Conservation (phyloP, 1,139 yeast species). For the Saccharomyces hybrid region DNA sequence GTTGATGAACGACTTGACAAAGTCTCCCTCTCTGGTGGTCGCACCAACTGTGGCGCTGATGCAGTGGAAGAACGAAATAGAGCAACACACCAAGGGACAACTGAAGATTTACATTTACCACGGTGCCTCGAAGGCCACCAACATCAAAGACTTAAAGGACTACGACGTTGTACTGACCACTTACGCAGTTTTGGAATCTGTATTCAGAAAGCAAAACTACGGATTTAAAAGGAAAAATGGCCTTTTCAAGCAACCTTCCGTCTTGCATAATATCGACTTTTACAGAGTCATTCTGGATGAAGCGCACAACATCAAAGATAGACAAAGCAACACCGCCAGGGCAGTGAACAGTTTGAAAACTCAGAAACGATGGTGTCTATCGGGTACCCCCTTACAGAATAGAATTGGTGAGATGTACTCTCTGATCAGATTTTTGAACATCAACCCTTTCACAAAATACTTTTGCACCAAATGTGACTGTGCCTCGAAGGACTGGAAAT, state of each 20-base stretch:
- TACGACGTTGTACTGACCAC: constrained; percentile 86
- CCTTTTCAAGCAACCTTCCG: constrained; percentile 64
- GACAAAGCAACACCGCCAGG: constrained; percentile 86
- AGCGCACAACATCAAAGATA: constrained; percentile 93
- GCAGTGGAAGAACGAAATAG: constrained; percentile 96
- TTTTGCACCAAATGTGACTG: constrained; percentile 91
- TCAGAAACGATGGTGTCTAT: constrained; percentile 75
- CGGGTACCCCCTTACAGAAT: constrained; percentile 95
- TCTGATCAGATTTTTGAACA: constrained; percentile 68
- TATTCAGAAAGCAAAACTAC: constrained; percentile 67
- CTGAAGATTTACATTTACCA: constrained; percentile 68
- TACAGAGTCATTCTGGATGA: constrained; percentile 88
- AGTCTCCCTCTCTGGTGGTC: constrained; percentile 75
- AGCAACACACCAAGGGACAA: constrained; percentile 64
- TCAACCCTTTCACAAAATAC: constrained; percentile 81
- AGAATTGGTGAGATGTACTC: constrained; percentile 95
- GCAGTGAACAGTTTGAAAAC: constrained; percentile 74
- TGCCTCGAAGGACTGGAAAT: constrained; percentile 70
- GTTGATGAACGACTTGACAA: constrained; percentile 56
- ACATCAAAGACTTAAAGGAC: constrained; percentile 46
- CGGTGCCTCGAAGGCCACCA: constrained; percentile 68
- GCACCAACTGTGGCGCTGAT: constrained; percentile 97
- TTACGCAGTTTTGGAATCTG: constrained; percentile 84
- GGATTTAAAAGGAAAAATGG: constrained; percentile 74
- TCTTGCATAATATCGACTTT: constrained; percentile 66